These are phyloP conservation scores for Chlorella sp. DNA, from an alignment of 139 green algal genomes.

Conservation along the genomic window DNA sequence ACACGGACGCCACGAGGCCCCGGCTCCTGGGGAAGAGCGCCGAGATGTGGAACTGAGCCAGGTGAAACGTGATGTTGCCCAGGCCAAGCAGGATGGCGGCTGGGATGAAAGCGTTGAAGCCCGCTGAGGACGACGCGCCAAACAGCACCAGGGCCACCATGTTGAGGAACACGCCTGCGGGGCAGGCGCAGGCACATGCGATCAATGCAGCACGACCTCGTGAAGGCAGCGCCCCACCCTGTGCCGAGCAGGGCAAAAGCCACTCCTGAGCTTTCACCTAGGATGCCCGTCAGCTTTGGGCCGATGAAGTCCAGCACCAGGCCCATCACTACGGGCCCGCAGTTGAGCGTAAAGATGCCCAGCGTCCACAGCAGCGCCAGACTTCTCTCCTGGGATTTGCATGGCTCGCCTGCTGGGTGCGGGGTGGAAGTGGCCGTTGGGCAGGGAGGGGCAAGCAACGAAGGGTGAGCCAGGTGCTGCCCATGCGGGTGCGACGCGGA, in stretches of 20 bases:
- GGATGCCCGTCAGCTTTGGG: conserved; percentile 63
- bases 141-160: conserved; percentile 64
- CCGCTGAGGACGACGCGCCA: conserved; percentile 40
- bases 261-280: conserved; percentile 31
- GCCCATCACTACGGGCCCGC: conserved; percentile 65
- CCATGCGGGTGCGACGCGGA: no score
- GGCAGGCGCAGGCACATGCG: neutral
- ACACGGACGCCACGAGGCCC: conserved; percentile 58
- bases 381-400: conserved; percentile 58
- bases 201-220: no score
- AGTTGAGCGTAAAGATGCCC: conserved; percentile 73
- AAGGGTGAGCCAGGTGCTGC: neutral
- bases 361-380: conserved; percentile 69
- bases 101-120: conserved; percentile 45
- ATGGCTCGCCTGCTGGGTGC: conserved; percentile 35
- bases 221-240: no score
- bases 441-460: neutral
- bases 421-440: no score
- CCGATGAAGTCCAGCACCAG: conserved; percentile 65
- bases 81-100: conserved; percentile 66
- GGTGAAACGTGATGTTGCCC: conserved; percentile 71
- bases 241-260: no score
- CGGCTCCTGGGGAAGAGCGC: conserved; percentile 58
- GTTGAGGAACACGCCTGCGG: conserved; percentile 63
- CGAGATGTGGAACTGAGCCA: conserved; percentile 69